Evolutionary conservation across 2,329 filamentous ascomycete species (phyloP).

Genomic region (Penicillium griseofulvum): DNA sequence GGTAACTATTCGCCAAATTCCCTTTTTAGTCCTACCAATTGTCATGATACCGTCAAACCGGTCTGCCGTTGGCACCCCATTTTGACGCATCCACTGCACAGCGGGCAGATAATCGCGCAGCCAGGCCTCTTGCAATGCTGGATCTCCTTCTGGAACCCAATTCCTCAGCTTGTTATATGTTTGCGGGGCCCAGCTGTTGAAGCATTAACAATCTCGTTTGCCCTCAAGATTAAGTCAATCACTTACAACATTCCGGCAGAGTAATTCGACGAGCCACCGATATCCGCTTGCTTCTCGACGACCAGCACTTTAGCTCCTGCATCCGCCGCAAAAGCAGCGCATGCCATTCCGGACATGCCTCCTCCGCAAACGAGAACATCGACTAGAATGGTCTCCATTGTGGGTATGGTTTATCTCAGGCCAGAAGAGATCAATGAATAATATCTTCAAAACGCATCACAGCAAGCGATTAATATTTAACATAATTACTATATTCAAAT

Average conservation of each 20-base stretch:
- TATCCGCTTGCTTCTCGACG: constrained; percentile 24
- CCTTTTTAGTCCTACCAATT: constrained; percentile 18
- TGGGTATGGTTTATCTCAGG: neutral
- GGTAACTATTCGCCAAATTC: no score
- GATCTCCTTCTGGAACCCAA: constrained; percentile 27
- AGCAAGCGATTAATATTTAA: neutral
- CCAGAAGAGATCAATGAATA: neutral
- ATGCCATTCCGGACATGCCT: constrained; percentile 31
- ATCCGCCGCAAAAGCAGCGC: constrained; percentile 26
- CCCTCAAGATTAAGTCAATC: neutral
- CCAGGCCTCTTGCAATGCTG: constrained; percentile 26
- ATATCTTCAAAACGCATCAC: neutral
- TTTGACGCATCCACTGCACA: constrained; percentile 31
- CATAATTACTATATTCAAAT: neutral
- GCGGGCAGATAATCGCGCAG: constrained; percentile 26
- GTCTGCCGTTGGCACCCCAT: constrained; percentile 22
- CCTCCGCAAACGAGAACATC: constrained; percentile 29
- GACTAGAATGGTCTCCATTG: constrained; percentile 22
- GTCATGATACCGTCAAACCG: constrained; percentile 31
- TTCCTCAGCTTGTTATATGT: constrained; percentile 22
- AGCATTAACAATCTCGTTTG: neutral
- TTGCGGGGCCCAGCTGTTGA: constrained; percentile 24
- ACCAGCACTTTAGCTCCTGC: constrained; percentile 26
- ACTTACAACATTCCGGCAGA: constrained; percentile 32
- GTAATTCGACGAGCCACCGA: constrained; percentile 27